Percentiles rank a stretch among this genome's conserved stretches.
Conservation (phyloP, 495 filamentous ascomycete species). For the Schizothecium vesticola region DNA sequence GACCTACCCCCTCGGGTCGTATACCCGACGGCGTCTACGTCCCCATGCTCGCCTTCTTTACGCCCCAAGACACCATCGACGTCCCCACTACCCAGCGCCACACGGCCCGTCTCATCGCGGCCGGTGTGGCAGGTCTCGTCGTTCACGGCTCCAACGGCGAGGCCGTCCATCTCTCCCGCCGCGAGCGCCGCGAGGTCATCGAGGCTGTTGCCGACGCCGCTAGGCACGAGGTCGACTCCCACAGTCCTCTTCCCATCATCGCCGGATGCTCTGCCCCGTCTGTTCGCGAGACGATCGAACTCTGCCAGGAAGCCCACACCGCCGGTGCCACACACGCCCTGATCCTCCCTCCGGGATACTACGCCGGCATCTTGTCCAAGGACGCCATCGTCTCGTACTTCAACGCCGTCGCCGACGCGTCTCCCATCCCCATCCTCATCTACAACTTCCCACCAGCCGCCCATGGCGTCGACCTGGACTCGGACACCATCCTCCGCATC, state of each 20-base stretch:
- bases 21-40: constrained; percentile 58
- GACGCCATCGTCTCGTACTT: constrained; percentile 67
- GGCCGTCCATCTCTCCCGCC: constrained; percentile 69
- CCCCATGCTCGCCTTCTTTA: constrained; percentile 66
- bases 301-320: constrained; percentile 68
- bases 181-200: constrained; percentile 66
- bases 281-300: constrained; percentile 76
- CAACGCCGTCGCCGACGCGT: constrained; percentile 60
- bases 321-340: constrained; percentile 81
- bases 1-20: background rate
- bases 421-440: constrained; percentile 68
- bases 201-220: constrained; percentile 68
- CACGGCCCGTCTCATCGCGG: constrained; percentile 62
- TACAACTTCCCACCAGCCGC: constrained; percentile 87
- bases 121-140: constrained; percentile 68
- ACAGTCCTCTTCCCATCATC: constrained; percentile 61
- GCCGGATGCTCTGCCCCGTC: constrained; percentile 82
- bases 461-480: constrained; percentile 77
- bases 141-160: constrained; percentile 88
- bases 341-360: constrained; percentile 82
- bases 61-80: constrained; percentile 55
- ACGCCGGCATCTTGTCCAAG: constrained; percentile 64
- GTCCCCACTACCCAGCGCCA: constrained; percentile 61
- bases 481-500: constrained; percentile 68
- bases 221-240: constrained; percentile 48